phyloP scores from a whole-genome alignment of 495 filamentous ascomycete genomes.

The Lasiosphaeria ovina region DNA sequence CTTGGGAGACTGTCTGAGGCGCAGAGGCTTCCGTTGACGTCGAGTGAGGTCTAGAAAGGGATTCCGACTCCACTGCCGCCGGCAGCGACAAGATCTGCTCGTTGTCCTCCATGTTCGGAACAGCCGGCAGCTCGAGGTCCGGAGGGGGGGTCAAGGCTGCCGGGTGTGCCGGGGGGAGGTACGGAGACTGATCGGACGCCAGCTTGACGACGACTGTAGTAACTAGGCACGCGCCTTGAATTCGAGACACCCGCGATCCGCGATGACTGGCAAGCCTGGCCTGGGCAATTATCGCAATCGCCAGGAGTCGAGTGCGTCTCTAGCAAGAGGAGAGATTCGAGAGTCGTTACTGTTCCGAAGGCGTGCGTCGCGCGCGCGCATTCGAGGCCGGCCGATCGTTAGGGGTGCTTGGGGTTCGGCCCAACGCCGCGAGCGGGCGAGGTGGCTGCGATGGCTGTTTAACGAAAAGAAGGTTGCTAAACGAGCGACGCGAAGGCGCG shows the following conservation, averaged over 20 bases:
- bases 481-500: conserved; percentile 13
- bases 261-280: background rate
- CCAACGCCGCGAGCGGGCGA: background rate
- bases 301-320: too few species aligned
- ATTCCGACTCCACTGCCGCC: conserved; percentile 44
- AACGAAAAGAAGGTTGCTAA: conserved; percentile 1
- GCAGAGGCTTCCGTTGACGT: conserved; percentile 37
- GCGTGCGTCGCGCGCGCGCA: too few species aligned
- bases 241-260: background rate
- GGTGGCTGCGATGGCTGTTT: background rate
- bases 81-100: conserved; percentile 32
- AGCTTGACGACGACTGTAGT: conserved; percentile 25
- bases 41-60: conserved; percentile 49
- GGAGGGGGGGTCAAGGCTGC: conserved; percentile 27
- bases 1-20: conserved; percentile 27
- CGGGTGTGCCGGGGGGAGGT: conserved; percentile 22
- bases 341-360: too few species aligned
- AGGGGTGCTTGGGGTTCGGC: background rate
- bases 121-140: conserved; percentile 27
- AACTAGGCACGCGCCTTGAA: background rate
- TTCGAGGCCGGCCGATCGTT: background rate
- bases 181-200: conserved; percentile 36
- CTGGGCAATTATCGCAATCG: background rate
- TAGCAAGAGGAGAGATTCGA: too few species aligned
- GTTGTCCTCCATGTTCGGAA: conserved; percentile 43